Conservation (phyloP, 2,329 filamentous ascomycete species). For the Dothistroma pini region DNA sequence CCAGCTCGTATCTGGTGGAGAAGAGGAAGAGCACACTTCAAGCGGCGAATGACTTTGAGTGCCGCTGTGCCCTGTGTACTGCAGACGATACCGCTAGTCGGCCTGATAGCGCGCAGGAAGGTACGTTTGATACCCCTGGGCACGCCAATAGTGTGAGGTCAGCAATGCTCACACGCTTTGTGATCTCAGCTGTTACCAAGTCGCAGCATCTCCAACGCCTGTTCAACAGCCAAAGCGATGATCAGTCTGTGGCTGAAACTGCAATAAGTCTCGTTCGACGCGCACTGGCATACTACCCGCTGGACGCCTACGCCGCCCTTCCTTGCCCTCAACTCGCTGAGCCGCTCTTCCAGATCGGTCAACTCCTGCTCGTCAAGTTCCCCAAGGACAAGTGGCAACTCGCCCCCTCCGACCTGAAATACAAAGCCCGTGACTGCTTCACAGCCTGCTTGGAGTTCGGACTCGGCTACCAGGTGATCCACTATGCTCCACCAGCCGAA, state of each 20-base stretch:
- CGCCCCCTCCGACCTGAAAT: not conserved
- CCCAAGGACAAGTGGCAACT: not conserved
- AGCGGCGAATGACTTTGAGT: slow-evolving; percentile 10
- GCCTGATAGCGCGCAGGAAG: not conserved
- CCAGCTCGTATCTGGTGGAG: slow-evolving; percentile 7
- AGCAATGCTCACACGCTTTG: not conserved
- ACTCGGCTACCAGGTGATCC: slow-evolving; percentile 4
- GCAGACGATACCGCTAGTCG: not conserved
- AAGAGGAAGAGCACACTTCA: slow-evolving; percentile 4
- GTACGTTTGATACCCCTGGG: not conserved
- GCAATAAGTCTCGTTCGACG: not conserved
- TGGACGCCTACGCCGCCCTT: not conserved
- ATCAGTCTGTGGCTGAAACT: not conserved
- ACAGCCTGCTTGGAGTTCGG: slow-evolving; percentile 3
- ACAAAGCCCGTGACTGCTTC: slow-evolving; percentile 3
- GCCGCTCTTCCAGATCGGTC: slow-evolving; percentile 6
- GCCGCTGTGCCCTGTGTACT: slow-evolving; percentile 1
- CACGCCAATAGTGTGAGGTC: not conserved
- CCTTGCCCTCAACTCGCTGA: slow-evolving; percentile 6
- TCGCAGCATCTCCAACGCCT: not conserved
- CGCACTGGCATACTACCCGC: not conserved
- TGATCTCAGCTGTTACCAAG: not conserved
- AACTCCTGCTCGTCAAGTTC: not conserved
- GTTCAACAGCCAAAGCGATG: not conserved
- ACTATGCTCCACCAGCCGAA: not conserved